phyloP scores from a whole-genome alignment of 495 filamentous ascomycete genomes.

The Friedmanniomyces endolithicus region DNA sequence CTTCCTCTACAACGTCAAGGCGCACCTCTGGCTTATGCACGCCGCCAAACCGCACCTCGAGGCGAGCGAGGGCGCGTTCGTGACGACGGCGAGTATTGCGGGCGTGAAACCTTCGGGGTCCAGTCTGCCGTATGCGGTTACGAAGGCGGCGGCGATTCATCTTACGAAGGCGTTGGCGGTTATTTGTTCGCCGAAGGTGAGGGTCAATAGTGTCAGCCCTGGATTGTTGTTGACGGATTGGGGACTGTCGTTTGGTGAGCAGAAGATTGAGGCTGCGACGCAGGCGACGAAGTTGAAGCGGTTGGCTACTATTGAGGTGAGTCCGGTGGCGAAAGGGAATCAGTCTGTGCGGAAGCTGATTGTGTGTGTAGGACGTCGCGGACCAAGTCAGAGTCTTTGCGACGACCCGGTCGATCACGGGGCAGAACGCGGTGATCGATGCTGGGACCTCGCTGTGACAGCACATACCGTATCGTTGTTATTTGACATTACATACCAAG shows the following conservation, averaged over 20 bases:
- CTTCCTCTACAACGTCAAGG: slow-evolving; percentile 48
- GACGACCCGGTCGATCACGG: slow-evolving; percentile 26
- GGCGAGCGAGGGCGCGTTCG: slow-evolving; percentile 39
- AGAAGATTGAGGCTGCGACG: slow-evolving; percentile 32
- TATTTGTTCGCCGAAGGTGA: slow-evolving; percentile 39
- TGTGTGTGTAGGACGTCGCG: slow-evolving; percentile 25
- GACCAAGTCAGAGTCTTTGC: slow-evolving; percentile 28
- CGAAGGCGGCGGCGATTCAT: slow-evolving; percentile 46
- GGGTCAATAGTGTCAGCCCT: slow-evolving; percentile 43
- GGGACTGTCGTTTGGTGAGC: slow-evolving; percentile 38
- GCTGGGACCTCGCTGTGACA: slow-evolving; percentile 22
- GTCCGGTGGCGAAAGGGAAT: neutral
- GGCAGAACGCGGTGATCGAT: slow-evolving; percentile 30
- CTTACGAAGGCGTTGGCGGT: slow-evolving; percentile 39
- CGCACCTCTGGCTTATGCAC: slow-evolving; percentile 43
- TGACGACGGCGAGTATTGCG: slow-evolving; percentile 41
- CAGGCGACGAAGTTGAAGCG: slow-evolving; percentile 40
- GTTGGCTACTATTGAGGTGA: slow-evolving; percentile 39
- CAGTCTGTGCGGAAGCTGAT: neutral
- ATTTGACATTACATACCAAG: too few species aligned
- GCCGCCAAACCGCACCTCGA: slow-evolving; percentile 37
- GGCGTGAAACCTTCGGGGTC: slow-evolving; percentile 42
- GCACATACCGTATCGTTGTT: too few species aligned
- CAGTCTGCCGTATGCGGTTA: slow-evolving; percentile 29
- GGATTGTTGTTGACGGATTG: slow-evolving; percentile 40